Conservation (phyloP, 192 early-diverging fungal species). For the Linnemannia zychae region DNA sequence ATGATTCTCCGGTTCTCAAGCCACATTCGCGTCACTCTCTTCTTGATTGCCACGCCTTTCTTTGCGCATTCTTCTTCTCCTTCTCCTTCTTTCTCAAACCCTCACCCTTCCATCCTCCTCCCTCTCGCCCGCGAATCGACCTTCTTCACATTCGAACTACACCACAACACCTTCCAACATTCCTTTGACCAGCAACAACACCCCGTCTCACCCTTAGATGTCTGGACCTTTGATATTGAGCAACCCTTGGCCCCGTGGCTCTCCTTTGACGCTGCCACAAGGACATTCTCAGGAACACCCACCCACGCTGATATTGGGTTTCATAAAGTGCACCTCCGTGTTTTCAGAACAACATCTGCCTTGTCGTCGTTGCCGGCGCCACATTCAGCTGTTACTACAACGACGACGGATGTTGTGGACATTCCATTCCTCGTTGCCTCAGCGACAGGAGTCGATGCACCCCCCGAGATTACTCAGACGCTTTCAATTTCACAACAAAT, state of each 20-base stretch:
- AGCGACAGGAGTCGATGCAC: neutral
- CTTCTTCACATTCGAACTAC: neutral
- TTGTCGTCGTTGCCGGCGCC: neutral
- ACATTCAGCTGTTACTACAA: neutral
- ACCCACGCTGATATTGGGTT: neutral
- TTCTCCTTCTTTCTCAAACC: neutral
- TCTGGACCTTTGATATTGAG: neutral
- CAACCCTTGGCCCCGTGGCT: conserved; percentile 10
- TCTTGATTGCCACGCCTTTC: neutral
- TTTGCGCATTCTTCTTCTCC: neutral
- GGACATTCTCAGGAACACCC: conserved; percentile 14
- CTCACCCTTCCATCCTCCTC: neutral
- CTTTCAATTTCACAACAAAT: neutral
- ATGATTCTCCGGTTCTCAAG: neutral
- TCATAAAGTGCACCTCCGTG: conserved; percentile 7
- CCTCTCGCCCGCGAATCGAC: neutral
- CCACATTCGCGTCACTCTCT: neutral
- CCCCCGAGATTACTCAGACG: neutral
- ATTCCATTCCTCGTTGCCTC: neutral
- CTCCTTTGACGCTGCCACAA: neutral
- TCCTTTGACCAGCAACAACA: neutral
- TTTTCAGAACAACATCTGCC: neutral
- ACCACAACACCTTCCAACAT: neutral
- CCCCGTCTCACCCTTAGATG: neutral
- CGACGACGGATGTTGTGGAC: neutral